These are phyloP conservation scores for Groenewaldozyma auringiensis DNA, from an alignment of 1,139 yeast genomes.

Conservation along the genomic window DNA sequence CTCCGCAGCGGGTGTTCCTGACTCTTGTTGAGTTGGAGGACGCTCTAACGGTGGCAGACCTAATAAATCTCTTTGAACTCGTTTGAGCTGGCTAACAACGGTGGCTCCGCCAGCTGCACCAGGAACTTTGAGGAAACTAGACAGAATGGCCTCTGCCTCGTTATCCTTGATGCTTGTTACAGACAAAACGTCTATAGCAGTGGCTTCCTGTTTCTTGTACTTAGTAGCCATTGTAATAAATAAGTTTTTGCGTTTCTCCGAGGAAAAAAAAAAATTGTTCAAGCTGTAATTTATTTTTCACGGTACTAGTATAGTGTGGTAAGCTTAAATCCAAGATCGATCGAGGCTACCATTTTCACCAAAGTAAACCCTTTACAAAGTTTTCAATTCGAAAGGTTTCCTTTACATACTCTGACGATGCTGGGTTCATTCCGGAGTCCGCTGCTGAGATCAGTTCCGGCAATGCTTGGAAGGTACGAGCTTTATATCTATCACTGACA, in stretches of 20 bases:
- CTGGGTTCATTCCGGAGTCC: background rate
- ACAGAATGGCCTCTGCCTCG: slow-evolving; percentile 28
- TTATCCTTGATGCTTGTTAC: slow-evolving; percentile 25
- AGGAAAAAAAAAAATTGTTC: background rate
- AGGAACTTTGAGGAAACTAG: slow-evolving; percentile 11
- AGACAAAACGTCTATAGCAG: slow-evolving; percentile 24
- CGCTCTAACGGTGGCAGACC: slow-evolving; percentile 56
- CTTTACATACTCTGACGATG: too few relatives aligned
- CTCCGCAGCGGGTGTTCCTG: slow-evolving; percentile 6
- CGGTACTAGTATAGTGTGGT: too few relatives aligned
- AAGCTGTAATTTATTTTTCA: too few relatives aligned
- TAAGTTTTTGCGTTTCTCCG: background rate
- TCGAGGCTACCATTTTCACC: too few relatives aligned
- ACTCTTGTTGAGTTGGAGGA: slow-evolving; percentile 5
- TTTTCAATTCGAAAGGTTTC: too few relatives aligned
- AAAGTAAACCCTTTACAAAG: too few relatives aligned
- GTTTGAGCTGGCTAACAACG: slow-evolving; percentile 50
- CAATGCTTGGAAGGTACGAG: too few relatives aligned
- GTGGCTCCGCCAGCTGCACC: slow-evolving; percentile 17
- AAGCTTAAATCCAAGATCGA: too few relatives aligned
- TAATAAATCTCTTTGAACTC: slow-evolving; percentile 63
- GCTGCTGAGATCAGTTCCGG: background rate
- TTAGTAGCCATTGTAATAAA: slow-evolving; percentile 1
- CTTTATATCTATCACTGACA: too few relatives aligned
- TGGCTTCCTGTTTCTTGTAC: slow-evolving; percentile 14